These are phyloP conservation scores for Calonectria crousiana DNA, from an alignment of 2,329 filamentous ascomycete species.

Conservation along the genomic window DNA sequence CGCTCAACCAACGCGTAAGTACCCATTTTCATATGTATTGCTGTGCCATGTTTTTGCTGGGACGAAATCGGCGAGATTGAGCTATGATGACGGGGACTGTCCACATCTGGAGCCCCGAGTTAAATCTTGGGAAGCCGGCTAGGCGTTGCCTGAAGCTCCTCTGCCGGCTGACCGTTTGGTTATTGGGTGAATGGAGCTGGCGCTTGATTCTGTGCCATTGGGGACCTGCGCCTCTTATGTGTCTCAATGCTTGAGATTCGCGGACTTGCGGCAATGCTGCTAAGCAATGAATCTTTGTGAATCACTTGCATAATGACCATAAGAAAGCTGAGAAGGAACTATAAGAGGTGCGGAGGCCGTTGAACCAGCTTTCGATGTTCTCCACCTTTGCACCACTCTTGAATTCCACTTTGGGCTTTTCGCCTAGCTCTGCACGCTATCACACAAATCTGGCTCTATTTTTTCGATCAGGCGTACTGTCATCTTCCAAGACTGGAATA, in stretches of 20 bases:
- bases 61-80: neutral
- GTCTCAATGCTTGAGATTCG: neutral
- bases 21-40: conserved; percentile 26
- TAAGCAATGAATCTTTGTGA: conserved; percentile 3
- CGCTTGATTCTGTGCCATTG: neutral
- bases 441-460: neutral
- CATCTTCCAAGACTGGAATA: neutral
- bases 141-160: neutral
- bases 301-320: conserved; percentile 8
- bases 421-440: neutral
- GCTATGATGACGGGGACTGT: neutral
- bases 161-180: neutral
- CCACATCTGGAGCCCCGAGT: neutral
- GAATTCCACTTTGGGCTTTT: neutral
- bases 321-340: neutral
- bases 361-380: neutral
- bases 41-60: neutral
- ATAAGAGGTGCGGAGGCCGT: neutral
- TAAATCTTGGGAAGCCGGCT: neutral
- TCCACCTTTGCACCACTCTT: conserved; percentile 1
- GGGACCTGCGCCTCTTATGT: neutral
- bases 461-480: neutral
- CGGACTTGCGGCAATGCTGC: neutral
- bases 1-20: conserved; percentile 85
- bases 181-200: neutral